A percentile compares a stretch with the other conserved stretches of the same genome.
Conservation (phyloP, 148 eudicot genomes). For the Diospyros kaki region DNA sequence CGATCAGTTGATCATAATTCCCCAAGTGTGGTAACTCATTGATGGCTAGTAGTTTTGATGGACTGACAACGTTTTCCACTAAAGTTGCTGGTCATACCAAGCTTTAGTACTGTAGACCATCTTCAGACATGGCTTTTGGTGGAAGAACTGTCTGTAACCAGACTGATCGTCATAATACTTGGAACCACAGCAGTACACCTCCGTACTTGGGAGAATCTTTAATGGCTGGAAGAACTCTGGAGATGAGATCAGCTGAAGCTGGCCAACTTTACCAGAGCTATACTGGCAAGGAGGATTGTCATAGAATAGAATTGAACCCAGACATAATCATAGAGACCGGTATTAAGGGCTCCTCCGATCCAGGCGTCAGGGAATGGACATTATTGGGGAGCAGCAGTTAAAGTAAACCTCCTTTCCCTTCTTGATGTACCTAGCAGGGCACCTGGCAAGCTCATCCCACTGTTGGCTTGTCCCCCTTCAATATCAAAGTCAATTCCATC, state of each 20-base stretch:
- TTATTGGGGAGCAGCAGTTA: conserved; percentile 24
- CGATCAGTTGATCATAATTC: too few species aligned
- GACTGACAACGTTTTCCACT: too few species aligned
- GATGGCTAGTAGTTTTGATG: too few species aligned
- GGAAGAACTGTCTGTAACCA: conserved; percentile 14
- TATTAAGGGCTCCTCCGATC: conserved; percentile 21
- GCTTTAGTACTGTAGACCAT: too few species aligned
- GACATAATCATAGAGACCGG: conserved; percentile 24
- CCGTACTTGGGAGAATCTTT: conserved; percentile 33
- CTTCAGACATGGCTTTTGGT: conserved; percentile 14
- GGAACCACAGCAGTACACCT: conserved; percentile 32
- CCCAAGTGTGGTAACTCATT: too few species aligned
- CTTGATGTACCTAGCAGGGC: conserved; percentile 11
- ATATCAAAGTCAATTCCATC: conserved; percentile 43
- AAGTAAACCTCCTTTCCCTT: conserved; percentile 21
- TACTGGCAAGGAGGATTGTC: neutral
- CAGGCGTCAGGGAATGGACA: conserved; percentile 26
- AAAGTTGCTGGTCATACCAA: too few species aligned
- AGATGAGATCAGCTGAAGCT: conserved; percentile 9
- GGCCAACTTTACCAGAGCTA: neutral
- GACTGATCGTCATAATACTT: conserved; percentile 18
- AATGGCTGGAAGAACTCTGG: conserved; percentile 22
- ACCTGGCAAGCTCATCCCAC: conserved; percentile 28
- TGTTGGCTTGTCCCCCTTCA: conserved; percentile 15
- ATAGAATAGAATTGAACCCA: conserved; percentile 29